Conservation (phyloP, 2,329 filamentous ascomycete species). For the Penicillium sp. region DNA sequence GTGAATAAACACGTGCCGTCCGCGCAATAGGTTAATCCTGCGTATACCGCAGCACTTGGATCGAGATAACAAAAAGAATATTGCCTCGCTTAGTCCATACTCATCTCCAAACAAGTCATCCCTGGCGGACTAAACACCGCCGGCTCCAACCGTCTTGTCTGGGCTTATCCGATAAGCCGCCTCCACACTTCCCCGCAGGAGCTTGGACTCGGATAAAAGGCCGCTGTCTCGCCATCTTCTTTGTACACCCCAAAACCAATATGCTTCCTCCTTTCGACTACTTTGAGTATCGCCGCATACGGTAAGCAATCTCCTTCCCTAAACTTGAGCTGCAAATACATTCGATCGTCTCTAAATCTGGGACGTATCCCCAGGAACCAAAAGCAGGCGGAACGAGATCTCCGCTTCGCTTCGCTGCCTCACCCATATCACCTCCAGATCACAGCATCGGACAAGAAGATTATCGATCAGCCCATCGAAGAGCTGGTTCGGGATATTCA, state of each 20-base stretch:
- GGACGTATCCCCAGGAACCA: conserved; percentile 56
- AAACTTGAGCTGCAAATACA: not conserved
- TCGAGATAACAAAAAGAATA: not conserved
- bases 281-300: conserved; percentile 68
- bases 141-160: conserved; percentile 11
- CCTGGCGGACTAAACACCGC: conserved; percentile 16
- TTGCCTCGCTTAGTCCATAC: not conserved
- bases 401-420: conserved; percentile 67
- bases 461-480: conserved; percentile 72
- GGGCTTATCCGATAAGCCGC: conserved; percentile 17
- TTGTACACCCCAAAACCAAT: conserved; percentile 5
- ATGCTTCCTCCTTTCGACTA: conserved; percentile 63
- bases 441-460: conserved; percentile 62
- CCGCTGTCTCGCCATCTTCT: conserved; percentile 3
- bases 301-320: conserved; percentile 51
- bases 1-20: not conserved
- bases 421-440: conserved; percentile 66
- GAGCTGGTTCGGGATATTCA: conserved; percentile 78
- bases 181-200: conserved; percentile 23
- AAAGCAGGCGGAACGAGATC: conserved; percentile 75
- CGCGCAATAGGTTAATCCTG: not conserved
- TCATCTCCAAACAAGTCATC: not conserved
- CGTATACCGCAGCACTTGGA: not conserved
- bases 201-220: conserved; percentile 12
- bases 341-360: not conserved